Evolutionary conservation across 2,329 filamentous ascomycete species (phyloP).

Genomic region (Cercospora brassicicola): DNA sequence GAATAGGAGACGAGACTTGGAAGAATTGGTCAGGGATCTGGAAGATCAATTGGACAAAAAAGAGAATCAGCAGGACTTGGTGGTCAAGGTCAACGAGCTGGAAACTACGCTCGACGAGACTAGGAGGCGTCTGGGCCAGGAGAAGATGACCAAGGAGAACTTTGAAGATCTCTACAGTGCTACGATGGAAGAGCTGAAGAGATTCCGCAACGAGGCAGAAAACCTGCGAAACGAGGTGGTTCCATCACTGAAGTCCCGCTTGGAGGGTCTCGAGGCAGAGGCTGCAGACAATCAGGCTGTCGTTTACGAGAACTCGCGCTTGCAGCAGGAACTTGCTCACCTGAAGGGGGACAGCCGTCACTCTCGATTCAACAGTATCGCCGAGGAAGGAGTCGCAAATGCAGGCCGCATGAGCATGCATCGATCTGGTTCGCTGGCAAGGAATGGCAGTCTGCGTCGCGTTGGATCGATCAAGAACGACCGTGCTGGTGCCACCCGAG

Average conservation of each 20-base stretch:
- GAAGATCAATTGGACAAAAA: slow-evolving; percentile 73
- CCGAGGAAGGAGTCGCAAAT: slow-evolving; percentile 55
- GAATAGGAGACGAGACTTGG: slow-evolving; percentile 69
- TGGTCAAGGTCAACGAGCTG: slow-evolving; percentile 66
- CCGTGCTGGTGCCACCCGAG: slow-evolving; percentile 40
- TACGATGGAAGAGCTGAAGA: slow-evolving; percentile 78
- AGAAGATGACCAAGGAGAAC: slow-evolving; percentile 83
- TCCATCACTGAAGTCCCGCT: slow-evolving; percentile 71
- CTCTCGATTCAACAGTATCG: slow-evolving; percentile 59
- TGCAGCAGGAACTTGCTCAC: slow-evolving; percentile 80
- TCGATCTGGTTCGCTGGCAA: slow-evolving; percentile 60
- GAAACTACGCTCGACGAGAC: slow-evolving; percentile 80
- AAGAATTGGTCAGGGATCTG: slow-evolving; percentile 79
- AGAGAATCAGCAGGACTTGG: slow-evolving; percentile 36
- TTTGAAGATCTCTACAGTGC: slow-evolving; percentile 89
- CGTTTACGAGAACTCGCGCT: slow-evolving; percentile 75
- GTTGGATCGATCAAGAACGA: slow-evolving; percentile 41
- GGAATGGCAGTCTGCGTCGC: slow-evolving; percentile 44
- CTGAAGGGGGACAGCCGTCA: slow-evolving; percentile 55
- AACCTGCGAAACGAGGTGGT: slow-evolving; percentile 87
- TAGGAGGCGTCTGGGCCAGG: slow-evolving; percentile 76
- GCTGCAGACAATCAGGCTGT: slow-evolving; percentile 70
- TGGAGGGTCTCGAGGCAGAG: slow-evolving; percentile 76
- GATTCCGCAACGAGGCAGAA: slow-evolving; percentile 82
- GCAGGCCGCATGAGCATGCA: slow-evolving; percentile 43